Percentiles rank a stretch among this genome's conserved stretches.
phyloP scores from a whole-genome alignment of 169 alveolate genomes.

The Cardiosporidium cionae region DNA sequence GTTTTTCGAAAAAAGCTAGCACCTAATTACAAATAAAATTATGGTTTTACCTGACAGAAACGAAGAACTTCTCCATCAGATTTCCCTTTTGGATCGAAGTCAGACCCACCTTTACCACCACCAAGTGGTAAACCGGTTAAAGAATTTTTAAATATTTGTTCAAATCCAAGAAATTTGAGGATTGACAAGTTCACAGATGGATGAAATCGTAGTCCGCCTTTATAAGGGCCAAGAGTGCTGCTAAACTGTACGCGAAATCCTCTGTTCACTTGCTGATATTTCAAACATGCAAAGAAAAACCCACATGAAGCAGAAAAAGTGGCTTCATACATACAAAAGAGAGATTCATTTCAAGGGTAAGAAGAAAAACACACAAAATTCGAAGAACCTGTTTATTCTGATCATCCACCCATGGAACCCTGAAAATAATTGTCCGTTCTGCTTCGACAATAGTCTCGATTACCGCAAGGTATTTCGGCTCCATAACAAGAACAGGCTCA shows the following conservation, averaged over 20 bases:
- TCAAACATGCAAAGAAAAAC: no score
- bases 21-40: constrained; percentile 37
- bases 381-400: constrained; percentile 33
- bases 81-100: constrained; percentile 76
- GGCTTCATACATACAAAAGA: background rate
- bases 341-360: background rate
- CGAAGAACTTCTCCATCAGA: constrained; percentile 59
- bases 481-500: constrained; percentile 43
- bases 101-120: constrained; percentile 79
- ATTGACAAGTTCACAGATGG: constrained; percentile 64
- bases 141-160: constrained; percentile 70
- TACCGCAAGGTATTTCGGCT: constrained; percentile 47
- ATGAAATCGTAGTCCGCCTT: constrained; percentile 76
- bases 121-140: constrained; percentile 67
- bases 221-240: constrained; percentile 66
- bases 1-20: no score
- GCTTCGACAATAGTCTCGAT: constrained; percentile 58
- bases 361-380: background rate
- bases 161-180: constrained; percentile 71
- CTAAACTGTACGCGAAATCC: constrained; percentile 69
- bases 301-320: background rate
- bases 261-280: constrained; percentile 53
- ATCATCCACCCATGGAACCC: constrained; percentile 66
- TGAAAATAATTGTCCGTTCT: constrained; percentile 50
- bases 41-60: constrained; percentile 53